These are phyloP conservation scores for Hypomontagnella submonticulosa DNA, from an alignment of 495 filamentous ascomycete genomes.

Conservation along the genomic window DNA sequence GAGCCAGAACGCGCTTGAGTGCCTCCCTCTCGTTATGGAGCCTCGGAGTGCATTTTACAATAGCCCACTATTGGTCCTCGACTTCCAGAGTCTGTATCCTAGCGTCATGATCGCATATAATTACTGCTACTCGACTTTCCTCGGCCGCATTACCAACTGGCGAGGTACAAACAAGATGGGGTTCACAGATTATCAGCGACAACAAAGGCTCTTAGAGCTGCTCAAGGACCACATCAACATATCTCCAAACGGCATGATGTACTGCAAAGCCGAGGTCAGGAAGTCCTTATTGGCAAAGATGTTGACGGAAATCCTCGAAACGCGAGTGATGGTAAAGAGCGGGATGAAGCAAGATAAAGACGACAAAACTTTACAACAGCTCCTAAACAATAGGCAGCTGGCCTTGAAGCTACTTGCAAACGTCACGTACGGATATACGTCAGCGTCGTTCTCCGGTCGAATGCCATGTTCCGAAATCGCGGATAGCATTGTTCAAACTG, in stretches of 20 bases:
- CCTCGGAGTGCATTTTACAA: slow-evolving; percentile 94
- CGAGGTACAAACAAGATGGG: slow-evolving; percentile 94
- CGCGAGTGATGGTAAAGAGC: slow-evolving; percentile 96
- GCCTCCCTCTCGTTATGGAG: slow-evolving; percentile 96
- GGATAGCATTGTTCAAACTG: slow-evolving; percentile 97
- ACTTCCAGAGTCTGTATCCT: slow-evolving; percentile 96
- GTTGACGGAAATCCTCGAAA: slow-evolving; percentile 95
- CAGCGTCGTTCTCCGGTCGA: slow-evolving; percentile 91
- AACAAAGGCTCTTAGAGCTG: slow-evolving; percentile 78
- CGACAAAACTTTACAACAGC: slow-evolving; percentile 84
- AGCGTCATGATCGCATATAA: slow-evolving; percentile 99
- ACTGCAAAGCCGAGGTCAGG: slow-evolving; percentile 83
- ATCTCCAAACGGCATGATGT: slow-evolving; percentile 96
- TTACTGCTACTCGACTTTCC: slow-evolving; percentile 97
- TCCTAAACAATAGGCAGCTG: slow-evolving; percentile 93
- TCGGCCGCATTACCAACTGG: slow-evolving; percentile 87
- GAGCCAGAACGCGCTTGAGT: slow-evolving; percentile 93
- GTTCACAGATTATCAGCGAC: slow-evolving; percentile 82
- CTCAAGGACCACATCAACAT: slow-evolving; percentile 91
- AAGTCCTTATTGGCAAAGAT: slow-evolving; percentile 95
- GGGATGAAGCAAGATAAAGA: slow-evolving; percentile 97
- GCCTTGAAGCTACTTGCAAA: slow-evolving; percentile 98
- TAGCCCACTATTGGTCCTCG: slow-evolving; percentile 88
- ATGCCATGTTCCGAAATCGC: slow-evolving; percentile 99
- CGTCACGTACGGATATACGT: slow-evolving; percentile 98